phyloP scores from a whole-genome alignment of 1,284 basidiomycete species.

The Papiliotrema fonsecae region DNA sequence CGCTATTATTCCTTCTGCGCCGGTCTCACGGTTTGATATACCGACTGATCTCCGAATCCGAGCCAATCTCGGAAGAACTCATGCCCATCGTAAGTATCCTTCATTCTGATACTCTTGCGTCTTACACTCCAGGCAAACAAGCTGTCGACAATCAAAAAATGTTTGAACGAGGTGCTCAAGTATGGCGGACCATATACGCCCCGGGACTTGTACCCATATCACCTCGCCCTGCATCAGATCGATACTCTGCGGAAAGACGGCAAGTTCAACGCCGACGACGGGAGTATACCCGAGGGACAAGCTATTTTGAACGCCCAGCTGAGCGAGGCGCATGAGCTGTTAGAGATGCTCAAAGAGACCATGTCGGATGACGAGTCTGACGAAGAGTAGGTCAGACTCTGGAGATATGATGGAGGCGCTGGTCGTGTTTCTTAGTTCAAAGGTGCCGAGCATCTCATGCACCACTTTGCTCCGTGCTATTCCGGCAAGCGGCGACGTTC shows the following conservation, averaged over 20 bases:
- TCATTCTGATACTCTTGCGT: slow-evolving; percentile 19
- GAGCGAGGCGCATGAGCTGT: slow-evolving; percentile 91
- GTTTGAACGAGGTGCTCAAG: slow-evolving; percentile 93
- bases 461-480: too few species aligned
- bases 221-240: slow-evolving; percentile 91
- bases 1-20: slow-evolving; percentile 83
- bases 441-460: too few species aligned
- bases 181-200: slow-evolving; percentile 92
- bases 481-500: too few species aligned
- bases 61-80: slow-evolving; percentile 96
- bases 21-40: slow-evolving; percentile 97
- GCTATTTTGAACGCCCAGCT: slow-evolving; percentile 94
- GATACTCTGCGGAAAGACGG: slow-evolving; percentile 89
- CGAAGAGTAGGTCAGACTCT: slow-evolving; percentile 15
- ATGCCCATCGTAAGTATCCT: slow-evolving; percentile 85
- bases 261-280: slow-evolving; percentile 72
- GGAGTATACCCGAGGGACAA: slow-evolving; percentile 84
- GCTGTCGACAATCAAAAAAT: slow-evolving; percentile 88
- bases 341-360: slow-evolving; percentile 65
- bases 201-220: slow-evolving; percentile 97
- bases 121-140: slow-evolving; percentile 69
- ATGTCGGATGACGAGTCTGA: slow-evolving; percentile 43
- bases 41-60: slow-evolving; percentile 88
- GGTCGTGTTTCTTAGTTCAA: too few species aligned
- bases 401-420: too few species aligned